Evolutionary conservation across 169 alveolate species (phyloP).

Genomic region (Sarcocystis neurona): DNA sequence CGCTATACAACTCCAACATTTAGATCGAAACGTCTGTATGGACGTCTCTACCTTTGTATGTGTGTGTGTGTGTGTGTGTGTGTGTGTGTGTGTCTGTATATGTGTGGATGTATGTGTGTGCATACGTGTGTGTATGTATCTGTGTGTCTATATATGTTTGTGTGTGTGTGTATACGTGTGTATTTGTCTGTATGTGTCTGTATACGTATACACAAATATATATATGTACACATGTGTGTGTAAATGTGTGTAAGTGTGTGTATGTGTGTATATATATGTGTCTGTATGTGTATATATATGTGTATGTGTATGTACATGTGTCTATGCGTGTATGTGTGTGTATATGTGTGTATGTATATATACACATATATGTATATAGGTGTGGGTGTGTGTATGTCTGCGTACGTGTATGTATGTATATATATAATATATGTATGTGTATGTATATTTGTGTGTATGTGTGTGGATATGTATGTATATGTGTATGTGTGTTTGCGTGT

Average conservation of each 20-base stretch:
- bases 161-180: no score
- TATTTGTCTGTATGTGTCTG: no score
- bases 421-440: neutral
- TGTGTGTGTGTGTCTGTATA: neutral
- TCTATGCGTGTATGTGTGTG: neutral
- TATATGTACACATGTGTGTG: no score
- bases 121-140: neutral
- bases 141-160: no score
- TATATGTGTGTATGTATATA: neutral
- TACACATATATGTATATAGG: neutral
- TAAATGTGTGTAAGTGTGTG: no score
- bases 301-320: neutral
- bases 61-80: neutral
- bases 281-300: neutral
- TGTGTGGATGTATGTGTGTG: neutral
- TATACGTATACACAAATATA: no score
- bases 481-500: neutral
- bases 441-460: neutral
- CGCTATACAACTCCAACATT: no score
- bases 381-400: neutral
- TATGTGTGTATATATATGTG: neutral
- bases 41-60: no score
- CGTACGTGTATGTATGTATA: neutral
- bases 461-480: neutral
- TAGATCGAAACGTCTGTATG: no score